These are phyloP conservation scores for Cystobasidium sp. DNA, from an alignment of 1,284 basidiomycete species.

Conservation along the genomic window DNA sequence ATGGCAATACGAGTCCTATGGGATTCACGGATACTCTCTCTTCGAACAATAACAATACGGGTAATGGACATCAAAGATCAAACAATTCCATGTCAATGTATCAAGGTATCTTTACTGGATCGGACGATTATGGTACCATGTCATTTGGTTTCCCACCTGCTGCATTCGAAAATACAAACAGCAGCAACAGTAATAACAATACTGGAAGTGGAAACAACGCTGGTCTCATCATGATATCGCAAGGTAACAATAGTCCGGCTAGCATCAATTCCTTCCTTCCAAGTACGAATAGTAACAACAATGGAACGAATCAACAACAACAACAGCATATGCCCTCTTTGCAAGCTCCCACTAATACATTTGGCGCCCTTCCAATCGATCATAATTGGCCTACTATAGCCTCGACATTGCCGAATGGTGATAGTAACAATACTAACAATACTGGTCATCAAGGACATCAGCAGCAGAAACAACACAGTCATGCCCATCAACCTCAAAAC, in stretches of 20 bases:
- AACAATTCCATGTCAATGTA: slow-evolving; percentile 10
- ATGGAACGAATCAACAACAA: neutral
- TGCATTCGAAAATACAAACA: slow-evolving; percentile 22
- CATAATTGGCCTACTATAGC: slow-evolving; percentile 35
- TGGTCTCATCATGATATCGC: neutral
- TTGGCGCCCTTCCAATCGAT: slow-evolving; percentile 24
- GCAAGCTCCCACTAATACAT: slow-evolving; percentile 18
- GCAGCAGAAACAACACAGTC: slow-evolving; percentile 2
- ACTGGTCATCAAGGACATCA: slow-evolving; percentile 20
- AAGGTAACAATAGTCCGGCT: neutral
- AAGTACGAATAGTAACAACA: neutral
- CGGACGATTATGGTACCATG: slow-evolving; percentile 20
- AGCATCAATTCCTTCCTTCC: slow-evolving; percentile 14
- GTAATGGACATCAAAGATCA: slow-evolving; percentile 7
- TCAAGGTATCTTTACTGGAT: slow-evolving; percentile 31
- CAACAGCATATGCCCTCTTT: slow-evolving; percentile 20
- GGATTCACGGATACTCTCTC: slow-evolving; percentile 1
- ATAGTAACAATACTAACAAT: neutral
- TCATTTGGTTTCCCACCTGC: slow-evolving; percentile 31
- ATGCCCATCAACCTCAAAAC: neutral
- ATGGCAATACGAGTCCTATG: slow-evolving; percentile 36
- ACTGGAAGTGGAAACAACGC: neutral
- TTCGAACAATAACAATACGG: neutral
- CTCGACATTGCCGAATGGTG: slow-evolving; percentile 5
- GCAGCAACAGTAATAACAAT: neutral